A percentile compares a stretch with the other conserved stretches of the same genome.
phyloP scores from a whole-genome alignment of 208 protist genomes.

The Crithidia expoeki region DNA sequence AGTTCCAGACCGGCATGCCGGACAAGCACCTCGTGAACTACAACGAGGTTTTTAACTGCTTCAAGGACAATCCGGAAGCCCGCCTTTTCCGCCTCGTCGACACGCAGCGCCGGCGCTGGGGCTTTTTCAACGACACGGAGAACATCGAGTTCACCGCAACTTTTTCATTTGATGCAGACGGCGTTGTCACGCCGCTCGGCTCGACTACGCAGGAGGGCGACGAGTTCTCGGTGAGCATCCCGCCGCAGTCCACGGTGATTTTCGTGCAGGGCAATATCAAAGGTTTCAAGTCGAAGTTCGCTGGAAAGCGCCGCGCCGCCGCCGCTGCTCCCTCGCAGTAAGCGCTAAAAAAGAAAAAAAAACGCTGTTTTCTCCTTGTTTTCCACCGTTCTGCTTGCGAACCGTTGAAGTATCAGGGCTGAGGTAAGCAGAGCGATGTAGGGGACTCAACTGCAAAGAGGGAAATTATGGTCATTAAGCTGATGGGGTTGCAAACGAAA shows the following conservation, averaged over 20 bases:
- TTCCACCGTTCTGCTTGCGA: too few relatives aligned
- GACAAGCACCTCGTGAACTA: slow-evolving; percentile 50
- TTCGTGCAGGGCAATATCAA: slow-evolving; percentile 58
- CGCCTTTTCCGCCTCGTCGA: slow-evolving; percentile 76
- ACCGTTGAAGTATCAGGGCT: too few relatives aligned
- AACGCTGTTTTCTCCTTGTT: not conserved
- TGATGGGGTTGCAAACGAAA: too few relatives aligned
- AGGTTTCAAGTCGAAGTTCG: slow-evolving; percentile 57
- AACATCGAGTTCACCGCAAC: slow-evolving; percentile 21
- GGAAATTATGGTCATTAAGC: too few relatives aligned
- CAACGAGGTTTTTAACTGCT: slow-evolving; percentile 64
- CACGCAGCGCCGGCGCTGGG: slow-evolving; percentile 43
- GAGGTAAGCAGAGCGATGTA: too few relatives aligned
- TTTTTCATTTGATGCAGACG: slow-evolving; percentile 27
- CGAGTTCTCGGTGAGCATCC: slow-evolving; percentile 39
- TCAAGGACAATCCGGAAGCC: slow-evolving; percentile 66
- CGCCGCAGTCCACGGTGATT: slow-evolving; percentile 45
- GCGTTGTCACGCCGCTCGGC: slow-evolving; percentile 9
- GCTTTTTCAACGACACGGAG: slow-evolving; percentile 71
- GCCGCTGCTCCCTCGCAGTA: slow-evolving; percentile 2
- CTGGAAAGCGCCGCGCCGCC: slow-evolving; percentile 16
- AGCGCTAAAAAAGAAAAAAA: not conserved
- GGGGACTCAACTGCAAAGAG: too few relatives aligned
- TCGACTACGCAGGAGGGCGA: slow-evolving; percentile 35
- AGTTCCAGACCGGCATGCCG: slow-evolving; percentile 56